phyloP scores from a whole-genome alignment of 441 rosid genomes.

The Pelargonium myrrhifolium region DNA sequence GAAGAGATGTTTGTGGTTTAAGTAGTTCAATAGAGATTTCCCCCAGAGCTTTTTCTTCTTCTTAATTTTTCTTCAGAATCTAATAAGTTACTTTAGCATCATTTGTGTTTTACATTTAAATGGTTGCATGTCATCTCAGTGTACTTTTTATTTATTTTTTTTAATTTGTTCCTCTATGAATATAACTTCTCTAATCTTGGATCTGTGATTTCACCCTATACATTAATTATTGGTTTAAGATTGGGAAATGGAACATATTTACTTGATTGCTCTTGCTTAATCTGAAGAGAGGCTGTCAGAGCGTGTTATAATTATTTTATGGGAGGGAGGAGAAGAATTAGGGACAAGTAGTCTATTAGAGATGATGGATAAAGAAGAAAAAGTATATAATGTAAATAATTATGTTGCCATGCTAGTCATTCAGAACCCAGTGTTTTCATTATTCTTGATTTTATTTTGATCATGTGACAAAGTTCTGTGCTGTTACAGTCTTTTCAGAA shows the following conservation, averaged over 20 bases:
- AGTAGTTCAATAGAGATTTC: not conserved
- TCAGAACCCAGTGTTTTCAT: not conserved
- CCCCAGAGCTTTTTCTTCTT: not conserved
- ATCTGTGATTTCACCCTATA: too few relatives aligned
- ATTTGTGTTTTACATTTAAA: not conserved
- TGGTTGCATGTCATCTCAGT: not conserved
- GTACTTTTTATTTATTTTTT: not conserved
- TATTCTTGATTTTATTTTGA: not conserved
- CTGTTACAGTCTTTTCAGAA: slow-evolving; percentile 41
- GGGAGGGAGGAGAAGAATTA: not conserved
- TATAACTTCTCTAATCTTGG: not conserved
- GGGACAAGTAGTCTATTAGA: not conserved
- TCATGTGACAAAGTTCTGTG: not conserved
- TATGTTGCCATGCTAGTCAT: not conserved
- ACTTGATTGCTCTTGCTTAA: not conserved
- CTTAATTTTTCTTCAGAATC: not conserved
- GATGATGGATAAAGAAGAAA: not conserved
- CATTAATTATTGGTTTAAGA: not conserved
- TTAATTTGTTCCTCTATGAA: not conserved
- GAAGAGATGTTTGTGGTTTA: not conserved
- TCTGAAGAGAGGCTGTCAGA: not conserved
- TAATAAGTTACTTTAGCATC: not conserved
- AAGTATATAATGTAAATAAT: not conserved
- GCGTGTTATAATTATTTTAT: not conserved
- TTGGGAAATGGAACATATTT: not conserved